phyloP scores from a whole-genome alignment of 495 filamentous ascomycete species.

The Staphylotrichum tortipilum region DNA sequence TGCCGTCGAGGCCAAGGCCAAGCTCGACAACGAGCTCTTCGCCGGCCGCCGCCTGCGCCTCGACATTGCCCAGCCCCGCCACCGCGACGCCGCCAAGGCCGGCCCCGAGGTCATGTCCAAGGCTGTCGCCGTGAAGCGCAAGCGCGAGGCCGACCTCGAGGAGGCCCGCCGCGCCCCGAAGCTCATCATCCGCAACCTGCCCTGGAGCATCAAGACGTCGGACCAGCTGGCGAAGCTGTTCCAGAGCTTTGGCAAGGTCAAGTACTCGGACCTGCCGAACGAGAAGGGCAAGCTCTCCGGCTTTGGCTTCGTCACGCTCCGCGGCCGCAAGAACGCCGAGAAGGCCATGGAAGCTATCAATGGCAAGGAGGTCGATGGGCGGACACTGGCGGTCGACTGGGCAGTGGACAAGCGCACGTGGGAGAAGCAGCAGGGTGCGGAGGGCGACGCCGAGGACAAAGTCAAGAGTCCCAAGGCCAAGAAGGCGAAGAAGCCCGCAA shows the following conservation, averaged over 20 bases:
- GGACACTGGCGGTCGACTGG: constrained; percentile 88
- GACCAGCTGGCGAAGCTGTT: constrained; percentile 73
- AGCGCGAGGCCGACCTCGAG: constrained; percentile 45
- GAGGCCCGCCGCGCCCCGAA: constrained; percentile 59
- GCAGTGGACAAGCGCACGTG: constrained; percentile 85
- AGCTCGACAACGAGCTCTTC: constrained; percentile 64
- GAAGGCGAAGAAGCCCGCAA: constrained; percentile 50
- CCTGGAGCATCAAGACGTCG: constrained; percentile 86
- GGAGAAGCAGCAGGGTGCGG: constrained; percentile 50
- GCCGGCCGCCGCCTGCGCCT: constrained; percentile 74
- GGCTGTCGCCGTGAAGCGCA: constrained; percentile 43
- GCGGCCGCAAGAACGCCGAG: constrained; percentile 85
- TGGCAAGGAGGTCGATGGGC: constrained; percentile 80
- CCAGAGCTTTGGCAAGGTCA: constrained; percentile 80
- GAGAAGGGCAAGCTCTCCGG: constrained; percentile 64
- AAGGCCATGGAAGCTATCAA: constrained; percentile 78
- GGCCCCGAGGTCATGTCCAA: constrained; percentile 25
- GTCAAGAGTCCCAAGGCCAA: constrained; percentile 46
- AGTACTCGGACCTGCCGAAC: constrained; percentile 70
- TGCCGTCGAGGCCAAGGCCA: constrained; percentile 65
- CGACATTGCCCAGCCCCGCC: constrained; percentile 78
- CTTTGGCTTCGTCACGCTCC: constrained; percentile 87
- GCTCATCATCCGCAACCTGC: constrained; percentile 89
- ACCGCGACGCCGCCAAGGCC: constrained; percentile 52
- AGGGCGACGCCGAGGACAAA: constrained; percentile 21